Conservation (phyloP, 257 asterid species). For the Primulina eburnea region DNA sequence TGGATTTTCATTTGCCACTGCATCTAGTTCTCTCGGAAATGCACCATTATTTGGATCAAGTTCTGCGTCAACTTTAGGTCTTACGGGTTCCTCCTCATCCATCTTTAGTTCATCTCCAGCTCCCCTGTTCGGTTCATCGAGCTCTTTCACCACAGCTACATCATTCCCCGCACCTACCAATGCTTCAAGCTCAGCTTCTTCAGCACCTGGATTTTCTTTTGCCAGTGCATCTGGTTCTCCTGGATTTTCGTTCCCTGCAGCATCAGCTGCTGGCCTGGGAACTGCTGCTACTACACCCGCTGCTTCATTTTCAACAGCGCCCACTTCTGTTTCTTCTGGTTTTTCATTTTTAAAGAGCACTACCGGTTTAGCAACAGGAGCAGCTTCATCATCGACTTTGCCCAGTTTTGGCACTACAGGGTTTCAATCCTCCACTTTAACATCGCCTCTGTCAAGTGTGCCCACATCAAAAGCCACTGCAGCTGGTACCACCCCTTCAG, state of each 20-base stretch:
- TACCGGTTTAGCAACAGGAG: slow-evolving; percentile 32
- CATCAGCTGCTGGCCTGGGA: slow-evolving; percentile 30
- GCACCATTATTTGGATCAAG: slow-evolving; percentile 28
- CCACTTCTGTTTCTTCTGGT: slow-evolving; percentile 38
- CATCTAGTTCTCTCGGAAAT: slow-evolving; percentile 39
- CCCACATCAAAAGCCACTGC: slow-evolving; percentile 40
- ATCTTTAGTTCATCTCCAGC: slow-evolving; percentile 36
- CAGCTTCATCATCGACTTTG: slow-evolving; percentile 39
- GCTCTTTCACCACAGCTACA: slow-evolving; percentile 30
- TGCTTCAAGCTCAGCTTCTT: slow-evolving; percentile 35
- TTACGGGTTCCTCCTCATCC: slow-evolving; percentile 25
- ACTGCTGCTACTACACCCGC: slow-evolving; percentile 30
- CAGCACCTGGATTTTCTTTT: slow-evolving; percentile 42
- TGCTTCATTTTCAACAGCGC: slow-evolving; percentile 34
- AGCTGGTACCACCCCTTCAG: slow-evolving; percentile 43
- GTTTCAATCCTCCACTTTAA: slow-evolving; percentile 38
- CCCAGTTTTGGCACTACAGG: slow-evolving; percentile 52
- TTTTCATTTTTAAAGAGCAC: slow-evolving; percentile 42
- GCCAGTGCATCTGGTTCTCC: slow-evolving; percentile 42
- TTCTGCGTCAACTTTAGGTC: slow-evolving; percentile 34
- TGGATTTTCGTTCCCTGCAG: slow-evolving; percentile 36
- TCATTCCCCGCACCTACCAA: slow-evolving; percentile 23
- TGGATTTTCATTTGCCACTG: slow-evolving; percentile 38
- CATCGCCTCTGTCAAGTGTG: slow-evolving; percentile 37
- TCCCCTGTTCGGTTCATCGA: slow-evolving; percentile 25